phyloP scores from a whole-genome alignment of 2,329 filamentous ascomycete genomes.

The Thelonectria rubi region DNA sequence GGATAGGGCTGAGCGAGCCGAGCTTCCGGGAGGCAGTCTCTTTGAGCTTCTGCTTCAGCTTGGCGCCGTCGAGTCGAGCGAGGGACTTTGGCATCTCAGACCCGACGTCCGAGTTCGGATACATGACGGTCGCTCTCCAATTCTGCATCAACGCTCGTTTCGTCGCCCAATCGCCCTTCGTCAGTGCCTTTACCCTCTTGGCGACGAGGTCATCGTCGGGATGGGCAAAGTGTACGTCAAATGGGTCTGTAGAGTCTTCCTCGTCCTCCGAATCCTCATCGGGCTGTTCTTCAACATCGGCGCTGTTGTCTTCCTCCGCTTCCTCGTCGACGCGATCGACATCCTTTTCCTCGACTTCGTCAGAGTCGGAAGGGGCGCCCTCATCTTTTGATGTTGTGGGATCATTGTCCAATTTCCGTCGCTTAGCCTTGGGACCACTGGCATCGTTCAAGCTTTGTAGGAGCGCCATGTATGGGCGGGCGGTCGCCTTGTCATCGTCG shows the following conservation, averaged over 20 bases:
- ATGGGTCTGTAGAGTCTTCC: conserved; percentile 72
- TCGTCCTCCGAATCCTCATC: conserved; percentile 59
- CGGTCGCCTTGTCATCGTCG: conserved; percentile 55
- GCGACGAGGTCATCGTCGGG: conserved; percentile 70
- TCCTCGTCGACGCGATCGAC: conserved; percentile 52
- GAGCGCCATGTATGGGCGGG: conserved; percentile 65
- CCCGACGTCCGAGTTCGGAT: conserved; percentile 53
- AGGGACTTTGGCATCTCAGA: conserved; percentile 47
- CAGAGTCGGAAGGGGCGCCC: conserved; percentile 27
- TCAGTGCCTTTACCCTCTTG: conserved; percentile 60
- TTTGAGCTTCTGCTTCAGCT: conserved; percentile 76
- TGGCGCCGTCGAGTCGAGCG: conserved; percentile 56
- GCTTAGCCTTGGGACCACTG: conserved; percentile 59
- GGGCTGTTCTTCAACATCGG: conserved; percentile 38
- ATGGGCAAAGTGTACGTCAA: conserved; percentile 80
- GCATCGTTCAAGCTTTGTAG: conserved; percentile 65
- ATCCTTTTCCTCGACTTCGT: conserved; percentile 52
- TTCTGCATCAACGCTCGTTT: conserved; percentile 57
- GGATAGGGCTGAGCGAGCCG: conserved; percentile 66
- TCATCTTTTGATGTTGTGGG: conserved; percentile 34
- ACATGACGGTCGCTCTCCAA: conserved; percentile 58
- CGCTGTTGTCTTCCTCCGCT: conserved; percentile 56
- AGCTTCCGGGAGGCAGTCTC: conserved; percentile 63
- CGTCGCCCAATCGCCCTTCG: conserved; percentile 61
- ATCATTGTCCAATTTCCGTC: conserved; percentile 63